Evolutionary conservation across 2,329 filamentous ascomycete species (phyloP).

Genomic region (Cercospora sp.): DNA sequence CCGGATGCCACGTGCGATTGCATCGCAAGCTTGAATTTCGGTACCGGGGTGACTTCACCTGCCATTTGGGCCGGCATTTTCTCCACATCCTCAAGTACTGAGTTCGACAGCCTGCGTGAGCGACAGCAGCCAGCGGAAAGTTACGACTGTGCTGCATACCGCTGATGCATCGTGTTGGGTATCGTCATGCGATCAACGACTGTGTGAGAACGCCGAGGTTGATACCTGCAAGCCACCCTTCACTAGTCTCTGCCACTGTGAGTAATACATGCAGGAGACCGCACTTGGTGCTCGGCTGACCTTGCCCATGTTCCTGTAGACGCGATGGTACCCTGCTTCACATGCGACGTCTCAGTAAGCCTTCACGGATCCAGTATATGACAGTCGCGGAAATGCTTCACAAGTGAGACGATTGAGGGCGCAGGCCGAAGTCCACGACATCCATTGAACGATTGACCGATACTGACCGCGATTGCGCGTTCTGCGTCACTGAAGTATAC

Average conservation of each 20-base stretch:
- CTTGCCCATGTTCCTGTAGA: background rate
- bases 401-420: background rate
- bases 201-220: background rate
- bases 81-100: background rate
- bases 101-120: background rate
- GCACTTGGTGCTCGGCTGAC: background rate
- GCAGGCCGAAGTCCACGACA: background rate
- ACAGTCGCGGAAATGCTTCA: background rate
- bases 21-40: background rate
- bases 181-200: background rate
- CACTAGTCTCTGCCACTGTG: background rate
- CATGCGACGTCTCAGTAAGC: slow-evolving; percentile 1
- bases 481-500: background rate
- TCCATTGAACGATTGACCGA: background rate
- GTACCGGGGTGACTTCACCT: background rate
- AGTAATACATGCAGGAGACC: background rate
- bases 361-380: background rate
- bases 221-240: background rate
- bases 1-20: background rate
- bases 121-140: background rate
- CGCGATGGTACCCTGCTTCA: background rate
- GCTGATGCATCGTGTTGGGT: background rate
- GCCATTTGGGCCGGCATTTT: background rate
- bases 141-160: background rate
- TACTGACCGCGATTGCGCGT: background rate